These are phyloP conservation scores for Phytophthora syringae DNA, from an alignment of 352 stramenopile species.

Conservation along the genomic window DNA sequence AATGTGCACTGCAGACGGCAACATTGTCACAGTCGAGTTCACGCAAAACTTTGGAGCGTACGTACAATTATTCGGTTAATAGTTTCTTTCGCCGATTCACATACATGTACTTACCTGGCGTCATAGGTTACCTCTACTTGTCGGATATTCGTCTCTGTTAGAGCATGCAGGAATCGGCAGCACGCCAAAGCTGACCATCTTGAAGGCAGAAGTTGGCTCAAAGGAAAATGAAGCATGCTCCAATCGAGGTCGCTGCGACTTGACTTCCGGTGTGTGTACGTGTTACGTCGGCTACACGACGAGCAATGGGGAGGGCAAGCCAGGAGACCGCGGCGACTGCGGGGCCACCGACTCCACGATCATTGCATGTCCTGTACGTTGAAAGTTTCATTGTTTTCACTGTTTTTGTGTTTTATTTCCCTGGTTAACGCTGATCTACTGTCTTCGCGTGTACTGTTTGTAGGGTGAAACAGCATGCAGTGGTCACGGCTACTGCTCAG, in stretches of 20 bases:
- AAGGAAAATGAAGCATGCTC: conserved; percentile 91
- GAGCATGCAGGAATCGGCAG: conserved; percentile 64
- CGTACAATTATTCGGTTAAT: conserved; percentile 1
- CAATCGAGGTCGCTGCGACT: conserved; percentile 75
- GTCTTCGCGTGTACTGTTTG: background rate
- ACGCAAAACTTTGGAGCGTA: conserved; percentile 79
- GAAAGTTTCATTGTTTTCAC: background rate
- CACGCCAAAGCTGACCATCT: conserved; percentile 50
- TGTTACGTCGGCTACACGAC: conserved; percentile 89
- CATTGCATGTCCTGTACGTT: conserved; percentile 53
- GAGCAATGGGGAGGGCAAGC: conserved; percentile 55
- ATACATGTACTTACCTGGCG: background rate
- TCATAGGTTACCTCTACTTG: conserved; percentile 66
- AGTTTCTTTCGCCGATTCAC: no score
- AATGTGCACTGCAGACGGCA: conserved; percentile 70
- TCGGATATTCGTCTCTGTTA: conserved; percentile 68
- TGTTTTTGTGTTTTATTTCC: background rate
- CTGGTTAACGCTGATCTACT: background rate
- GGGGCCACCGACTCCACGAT: conserved; percentile 57
- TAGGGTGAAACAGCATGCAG: conserved; percentile 71
- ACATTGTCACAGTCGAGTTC: conserved; percentile 80
- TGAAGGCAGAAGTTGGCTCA: conserved; percentile 75
- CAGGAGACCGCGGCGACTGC: conserved; percentile 76
- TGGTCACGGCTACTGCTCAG: conserved; percentile 78
- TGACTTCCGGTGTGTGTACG: conserved; percentile 80